Base-by-base conservation (phyloP, 2,329 filamentous ascomycete species). In the Sporothrix luriei region DNA sequence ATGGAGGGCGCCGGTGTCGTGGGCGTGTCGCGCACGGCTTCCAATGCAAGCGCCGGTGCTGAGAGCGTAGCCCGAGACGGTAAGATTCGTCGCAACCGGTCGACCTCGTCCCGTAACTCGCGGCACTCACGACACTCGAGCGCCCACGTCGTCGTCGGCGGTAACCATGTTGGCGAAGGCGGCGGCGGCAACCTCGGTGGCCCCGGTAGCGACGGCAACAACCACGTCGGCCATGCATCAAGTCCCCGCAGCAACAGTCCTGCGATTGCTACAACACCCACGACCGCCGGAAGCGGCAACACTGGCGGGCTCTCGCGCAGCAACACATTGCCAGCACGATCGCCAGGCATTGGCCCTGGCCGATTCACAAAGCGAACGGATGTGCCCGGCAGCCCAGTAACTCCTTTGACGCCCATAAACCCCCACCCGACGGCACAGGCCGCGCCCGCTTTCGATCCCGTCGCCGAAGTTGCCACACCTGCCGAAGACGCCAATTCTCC, bases 311-410 rank as follows among this genome's bases (percentile, higher is more conserved):
- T 89, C 21, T 82, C 80, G 52, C 83, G 87, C 70, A 97, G 94
- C 80, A 98, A 98, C 77, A 99, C 95, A 3, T 84, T 98, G 16
- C 95, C 95, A 0, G 95, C 94, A 77, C 90, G 91, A 77, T 95
- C 93, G 0, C 92, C 93, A 9, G 88, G 87, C 10, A 79, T 94
- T 55, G 83, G 87, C 52, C 85, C 88, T 1, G 85, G 86, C 6
- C 86, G 91, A n/a, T 91, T 93, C 75, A 84, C 87, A 43, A 79
- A 74, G 65, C 75, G 73, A 67, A 73, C 72, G 29, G 79, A 75
- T 71, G 73, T 71, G 69, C 75, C 72, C 40, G 77, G 74, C 77
- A n/a, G 75, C 11, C 77, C 76, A 3, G 72, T 77, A 21, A 73
- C 74, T 3, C 78, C 78, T 3, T 62, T 79, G 57, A 80, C 78